These are phyloP conservation scores for Graphium sp. DNA, from an alignment of 2,329 filamentous ascomycete species.

Conservation along the genomic window DNA sequence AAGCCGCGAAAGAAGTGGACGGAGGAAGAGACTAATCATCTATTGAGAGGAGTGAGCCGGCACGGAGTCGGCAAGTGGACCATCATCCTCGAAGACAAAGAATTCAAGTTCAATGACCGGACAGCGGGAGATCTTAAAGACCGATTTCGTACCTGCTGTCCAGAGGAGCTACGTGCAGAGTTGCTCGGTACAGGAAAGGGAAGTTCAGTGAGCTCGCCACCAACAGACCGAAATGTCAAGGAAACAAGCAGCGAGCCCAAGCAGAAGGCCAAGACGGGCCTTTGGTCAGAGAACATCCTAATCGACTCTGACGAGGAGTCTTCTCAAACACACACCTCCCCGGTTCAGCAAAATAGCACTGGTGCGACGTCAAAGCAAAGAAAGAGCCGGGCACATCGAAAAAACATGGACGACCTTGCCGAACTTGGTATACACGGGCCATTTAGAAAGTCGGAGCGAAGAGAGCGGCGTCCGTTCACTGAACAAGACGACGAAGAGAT, in stretches of 20 bases:
- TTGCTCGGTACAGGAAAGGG: not conserved
- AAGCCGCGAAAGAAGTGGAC: constrained; percentile 48
- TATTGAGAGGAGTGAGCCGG: constrained; percentile 42
- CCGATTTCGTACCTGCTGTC: constrained; percentile 49
- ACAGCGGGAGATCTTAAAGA: constrained; percentile 49
- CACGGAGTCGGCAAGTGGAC: constrained; percentile 52
- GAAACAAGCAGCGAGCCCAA: constrained; percentile 9
- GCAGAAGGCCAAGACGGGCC: constrained; percentile 25
- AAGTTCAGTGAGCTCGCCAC: too few species aligned
- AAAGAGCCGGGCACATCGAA: constrained; percentile 36
- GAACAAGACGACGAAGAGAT: constrained; percentile 47
- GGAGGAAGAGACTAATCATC: constrained; percentile 45
- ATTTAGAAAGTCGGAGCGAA: constrained; percentile 43
- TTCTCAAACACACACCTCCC: constrained; percentile 4
- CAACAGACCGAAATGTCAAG: constrained; percentile 5
- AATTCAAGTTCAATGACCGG: constrained; percentile 43
- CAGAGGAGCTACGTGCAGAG: constrained; percentile 33
- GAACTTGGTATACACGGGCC: constrained; percentile 43
- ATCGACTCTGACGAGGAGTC: constrained; percentile 24
- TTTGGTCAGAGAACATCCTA: constrained; percentile 39
- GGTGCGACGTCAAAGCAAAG: constrained; percentile 21
- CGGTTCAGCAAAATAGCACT: constrained; percentile 6
- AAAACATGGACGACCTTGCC: constrained; percentile 35
- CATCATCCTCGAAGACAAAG: constrained; percentile 41
- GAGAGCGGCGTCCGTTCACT: constrained; percentile 43